Conservation (phyloP, 164 flowering plant species). For the Dillenia suffruticosa region DNA sequence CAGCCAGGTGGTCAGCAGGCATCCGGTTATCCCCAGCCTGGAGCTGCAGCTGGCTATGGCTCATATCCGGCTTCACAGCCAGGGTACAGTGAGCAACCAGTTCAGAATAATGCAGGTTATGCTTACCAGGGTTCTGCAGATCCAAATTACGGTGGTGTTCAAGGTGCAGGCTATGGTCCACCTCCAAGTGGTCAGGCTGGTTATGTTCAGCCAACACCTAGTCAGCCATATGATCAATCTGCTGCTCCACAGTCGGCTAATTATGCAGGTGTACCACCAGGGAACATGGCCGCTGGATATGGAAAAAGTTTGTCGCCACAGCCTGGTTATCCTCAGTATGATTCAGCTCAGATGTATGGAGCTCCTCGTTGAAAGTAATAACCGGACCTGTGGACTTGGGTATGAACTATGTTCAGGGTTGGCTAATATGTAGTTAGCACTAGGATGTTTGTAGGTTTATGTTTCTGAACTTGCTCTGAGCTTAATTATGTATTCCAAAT, state of each 20-base stretch:
- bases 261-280: constrained; percentile 27
- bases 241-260: constrained; percentile 35
- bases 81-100: constrained; percentile 59
- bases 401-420: too few relatives aligned
- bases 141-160: constrained; percentile 21
- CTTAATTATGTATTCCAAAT: too few relatives aligned
- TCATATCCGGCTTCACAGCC: constrained; percentile 51
- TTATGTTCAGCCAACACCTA: constrained; percentile 49
- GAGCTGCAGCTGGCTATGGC: constrained; percentile 39
- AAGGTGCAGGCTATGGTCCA: constrained; percentile 39
- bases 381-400: too few relatives aligned
- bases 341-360: constrained; percentile 52
- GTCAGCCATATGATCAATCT: constrained; percentile 64
- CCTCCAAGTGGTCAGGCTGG: constrained; percentile 35
- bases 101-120: constrained; percentile 38
- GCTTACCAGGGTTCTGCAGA: constrained; percentile 57
- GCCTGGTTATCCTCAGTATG: constrained; percentile 62
- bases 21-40: constrained; percentile 46
- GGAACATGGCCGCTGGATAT: constrained; percentile 35
- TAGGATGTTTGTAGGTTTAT: too few relatives aligned
- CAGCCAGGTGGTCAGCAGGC: constrained; percentile 50
- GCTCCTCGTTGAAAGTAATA: constrained; percentile 29
- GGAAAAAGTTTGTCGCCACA: constrained; percentile 53
- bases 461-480: too few relatives aligned
- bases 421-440: too few relatives aligned